A percentile compares a stretch with the other conserved stretches of the same genome.
Evolutionary conservation across 805 yeast genomes (phyloP).

Genomic region (Lachancea waltii): DNA sequence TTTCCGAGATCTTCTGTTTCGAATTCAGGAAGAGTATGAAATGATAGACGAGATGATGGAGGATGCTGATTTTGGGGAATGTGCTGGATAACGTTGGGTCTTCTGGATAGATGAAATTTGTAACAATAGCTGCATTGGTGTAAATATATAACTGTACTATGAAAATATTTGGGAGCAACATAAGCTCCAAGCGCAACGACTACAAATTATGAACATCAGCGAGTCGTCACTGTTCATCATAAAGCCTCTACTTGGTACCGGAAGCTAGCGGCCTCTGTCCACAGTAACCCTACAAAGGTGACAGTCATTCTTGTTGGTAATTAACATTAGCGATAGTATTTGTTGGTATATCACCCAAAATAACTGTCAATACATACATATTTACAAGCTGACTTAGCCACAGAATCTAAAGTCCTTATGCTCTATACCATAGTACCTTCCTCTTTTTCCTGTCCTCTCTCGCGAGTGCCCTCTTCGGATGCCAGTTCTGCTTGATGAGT

Average conservation of each 20-base stretch:
- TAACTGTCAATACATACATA: background rate
- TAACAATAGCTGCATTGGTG: constrained; percentile 1
- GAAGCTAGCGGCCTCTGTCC: too few relatives aligned
- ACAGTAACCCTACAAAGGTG: too few relatives aligned
- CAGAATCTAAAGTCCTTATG: constrained; percentile 10
- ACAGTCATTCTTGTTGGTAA: too few relatives aligned
- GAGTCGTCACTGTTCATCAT: too few relatives aligned
- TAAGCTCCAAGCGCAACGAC: too few relatives aligned
- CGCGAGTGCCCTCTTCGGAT: constrained; percentile 40
- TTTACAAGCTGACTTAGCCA: constrained; percentile 2
- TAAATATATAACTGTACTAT: background rate
- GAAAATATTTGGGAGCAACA: too few relatives aligned
- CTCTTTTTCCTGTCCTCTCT: constrained; percentile 54
- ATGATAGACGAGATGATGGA: constrained; percentile 24
- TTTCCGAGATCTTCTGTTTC: constrained; percentile 22
- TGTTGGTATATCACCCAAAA: too few relatives aligned
- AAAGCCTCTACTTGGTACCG: too few relatives aligned
- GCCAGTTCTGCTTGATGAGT: constrained; percentile 44
- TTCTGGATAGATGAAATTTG: constrained; percentile 1
- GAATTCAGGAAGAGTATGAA: constrained; percentile 28
- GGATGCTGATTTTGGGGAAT: constrained; percentile 11
- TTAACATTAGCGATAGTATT: too few relatives aligned
- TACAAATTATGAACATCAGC: too few relatives aligned
- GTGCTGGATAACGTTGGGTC: constrained; percentile 3
- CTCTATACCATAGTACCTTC: constrained; percentile 57